Base-by-base conservation (phyloP, 495 filamentous ascomycete genomes). In the Apiosordaria backusii region DNA sequence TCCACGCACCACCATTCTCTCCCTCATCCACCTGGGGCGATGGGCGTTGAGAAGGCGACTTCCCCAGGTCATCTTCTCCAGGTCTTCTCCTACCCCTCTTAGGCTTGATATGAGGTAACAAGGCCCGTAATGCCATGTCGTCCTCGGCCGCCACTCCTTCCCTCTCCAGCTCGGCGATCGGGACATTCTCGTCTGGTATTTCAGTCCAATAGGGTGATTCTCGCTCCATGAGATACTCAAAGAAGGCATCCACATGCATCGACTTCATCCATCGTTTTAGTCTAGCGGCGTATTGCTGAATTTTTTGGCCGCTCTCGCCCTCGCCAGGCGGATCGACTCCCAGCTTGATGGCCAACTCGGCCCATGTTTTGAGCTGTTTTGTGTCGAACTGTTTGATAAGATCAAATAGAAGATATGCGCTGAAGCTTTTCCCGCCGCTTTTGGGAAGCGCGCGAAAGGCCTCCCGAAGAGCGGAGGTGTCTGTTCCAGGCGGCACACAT, bases 201-300 rank as follows among this genome's bases (percentile, higher is more conserved):
- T 96, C 87, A 21, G 87, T 90, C 79, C 90, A 97, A 76, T 99
- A 99, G 0, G 83, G 69, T 76, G 96, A 92, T 18, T 84, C 82
- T 62, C 94, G 92, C 40, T 88, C 87, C 40, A 93, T 82, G 13
- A 95, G 85, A 74, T 91, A 97, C 71, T 97, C 92, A 75, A 97
- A 97, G 74, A 97, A 99, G 19, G 93, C 91, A 82, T 97, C 93
- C 22, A 99, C 86, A 74, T 97, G 95, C 91, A 97, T 96, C 0
- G 95, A 94, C 72, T 91, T 92, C 91, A 99, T 95, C 95, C 95
- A 99, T 65, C 95, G 86, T 90, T 97, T 98, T 54, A 98, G 80
- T 60, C 95, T 83, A 40, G 97, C 95, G 60, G 92, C 92, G 79
- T 99, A 99, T 73, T 99, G 95, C 76, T 97, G 94, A 50, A 99